Conservation (phyloP, 495 filamentous ascomycete species). For the Tuber brumale region DNA sequence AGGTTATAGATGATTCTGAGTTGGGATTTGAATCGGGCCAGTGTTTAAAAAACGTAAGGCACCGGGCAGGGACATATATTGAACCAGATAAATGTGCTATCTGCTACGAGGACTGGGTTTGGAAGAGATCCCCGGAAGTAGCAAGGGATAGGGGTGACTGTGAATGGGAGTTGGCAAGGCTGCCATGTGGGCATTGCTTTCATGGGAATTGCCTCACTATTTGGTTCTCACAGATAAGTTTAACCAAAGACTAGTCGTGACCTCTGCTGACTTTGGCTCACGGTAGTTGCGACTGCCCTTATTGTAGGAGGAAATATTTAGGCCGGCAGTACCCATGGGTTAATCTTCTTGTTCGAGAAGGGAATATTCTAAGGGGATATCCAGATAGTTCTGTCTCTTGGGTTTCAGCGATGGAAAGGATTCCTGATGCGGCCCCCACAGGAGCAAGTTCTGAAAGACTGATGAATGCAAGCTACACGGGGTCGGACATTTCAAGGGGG, state of each 20-base stretch:
- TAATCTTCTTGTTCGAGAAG: neutral
- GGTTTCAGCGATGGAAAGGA: neutral
- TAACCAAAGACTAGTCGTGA: neutral
- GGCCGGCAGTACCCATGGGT: neutral
- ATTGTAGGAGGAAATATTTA: neutral
- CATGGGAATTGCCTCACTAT: neutral
- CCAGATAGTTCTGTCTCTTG: neutral
- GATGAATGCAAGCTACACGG: neutral
- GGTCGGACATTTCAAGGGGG: neutral
- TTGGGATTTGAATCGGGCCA: neutral
- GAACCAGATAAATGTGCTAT: neutral
- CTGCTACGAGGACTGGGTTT: neutral
- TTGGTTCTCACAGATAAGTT: conserved; percentile 1
- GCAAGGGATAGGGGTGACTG: neutral
- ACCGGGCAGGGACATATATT: neutral
- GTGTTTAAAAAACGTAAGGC: neutral
- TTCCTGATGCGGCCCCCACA: neutral
- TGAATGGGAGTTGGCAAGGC: neutral
- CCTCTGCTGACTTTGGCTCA: neutral
- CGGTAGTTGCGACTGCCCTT: neutral
- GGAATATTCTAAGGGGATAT: neutral
- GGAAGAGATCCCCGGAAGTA: neutral
- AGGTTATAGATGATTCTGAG: neutral
- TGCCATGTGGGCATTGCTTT: neutral
- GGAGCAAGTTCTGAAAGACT: neutral